These are phyloP conservation scores for Trichosporon ovoides DNA, from an alignment of 1,284 basidiomycete species.

Conservation along the genomic window DNA sequence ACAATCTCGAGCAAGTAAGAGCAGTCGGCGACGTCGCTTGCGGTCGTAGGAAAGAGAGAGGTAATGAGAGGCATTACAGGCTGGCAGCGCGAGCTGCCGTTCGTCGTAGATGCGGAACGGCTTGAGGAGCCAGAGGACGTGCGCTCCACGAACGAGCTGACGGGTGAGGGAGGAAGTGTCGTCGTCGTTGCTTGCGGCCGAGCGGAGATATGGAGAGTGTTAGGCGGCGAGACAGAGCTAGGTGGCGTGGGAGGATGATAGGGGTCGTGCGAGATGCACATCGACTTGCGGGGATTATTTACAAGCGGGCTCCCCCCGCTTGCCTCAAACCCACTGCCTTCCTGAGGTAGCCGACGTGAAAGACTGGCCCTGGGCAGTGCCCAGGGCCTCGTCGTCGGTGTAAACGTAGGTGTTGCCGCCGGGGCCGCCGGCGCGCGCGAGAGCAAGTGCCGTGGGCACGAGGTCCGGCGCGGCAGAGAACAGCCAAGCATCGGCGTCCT, in stretches of 20 bases:
- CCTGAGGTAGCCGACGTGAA: conserved; percentile 41
- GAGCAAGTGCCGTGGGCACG: conserved; percentile 35
- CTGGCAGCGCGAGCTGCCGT: conserved; percentile 11
- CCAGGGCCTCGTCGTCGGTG: conserved; percentile 29
- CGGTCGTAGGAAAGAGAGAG: conserved; percentile 40
- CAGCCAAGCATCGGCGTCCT: conserved; percentile 15
- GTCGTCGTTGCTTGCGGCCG: background rate
- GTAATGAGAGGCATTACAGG: conserved; percentile 37
- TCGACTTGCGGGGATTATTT: background rate
- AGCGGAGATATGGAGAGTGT: conserved; percentile 4
- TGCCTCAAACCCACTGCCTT: conserved; percentile 50
- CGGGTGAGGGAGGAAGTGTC: conserved; percentile 2
- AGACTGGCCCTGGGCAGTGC: conserved; percentile 21
- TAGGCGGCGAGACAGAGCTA: background rate
- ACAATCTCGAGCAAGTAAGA: conserved; percentile 43
- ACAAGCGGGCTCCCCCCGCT: conserved; percentile 47
- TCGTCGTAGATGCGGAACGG: background rate
- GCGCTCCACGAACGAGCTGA: background rate
- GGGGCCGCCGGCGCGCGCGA: conserved; percentile 42
- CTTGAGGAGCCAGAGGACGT: conserved; percentile 1
- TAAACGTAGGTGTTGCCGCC: conserved; percentile 44
- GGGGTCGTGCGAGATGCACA: background rate
- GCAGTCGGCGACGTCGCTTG: conserved; percentile 24
- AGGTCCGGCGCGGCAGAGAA: conserved; percentile 24
- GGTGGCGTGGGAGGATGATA: conserved; percentile 10